Base-by-base conservation (phyloP, 1,139 yeast genomes). In the Kurtzmaniella quercitrusa region DNA sequence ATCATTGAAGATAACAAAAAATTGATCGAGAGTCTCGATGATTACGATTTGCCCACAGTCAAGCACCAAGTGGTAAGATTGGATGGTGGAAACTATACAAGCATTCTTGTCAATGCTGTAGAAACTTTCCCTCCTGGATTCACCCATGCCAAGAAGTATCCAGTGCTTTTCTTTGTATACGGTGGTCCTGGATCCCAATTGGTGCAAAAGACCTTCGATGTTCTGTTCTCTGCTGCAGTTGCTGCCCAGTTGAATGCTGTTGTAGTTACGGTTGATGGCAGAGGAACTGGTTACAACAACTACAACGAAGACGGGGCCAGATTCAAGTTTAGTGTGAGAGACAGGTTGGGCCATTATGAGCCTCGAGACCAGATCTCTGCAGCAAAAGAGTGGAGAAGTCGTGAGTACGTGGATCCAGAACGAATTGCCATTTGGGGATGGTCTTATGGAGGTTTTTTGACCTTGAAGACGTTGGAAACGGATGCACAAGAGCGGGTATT, bases 171-270 rank as follows among this genome's bases (percentile, higher is more conserved):
- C 57, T 85, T 70, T 53, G 86, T 84, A 2, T 85, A 85, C 55
- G 91, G 91, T 17, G 94, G 94, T 0, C 94, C 94, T n/a, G 87
- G 86, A 29, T 82, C 90, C 2, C 94, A 85, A 56, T 66, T 75
- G 43, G 90, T 85, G 4, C 63, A 70, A 25, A 77, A 81, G 45
- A 56, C 65, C 6, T 84, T 79, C 56, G 59, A 74, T 1, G 65
- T 81, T 19, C 72, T 79, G 2, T 84, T 85, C 59, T 78, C 85
- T 46, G 75, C 82, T 12, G 80, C 82, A 11, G 76, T 82, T 29
- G 82, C 91, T 0, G 74, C 91, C 0, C 85, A 83, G 56, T 65
- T 85, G 45, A 71, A 81, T 55, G 85, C 89, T 1, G 73, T 85
- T 36, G 91, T 85, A 11, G 89, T 85, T 1, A 83, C 90, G 0